Conservation (phyloP, 331 rosid genomes). For the Telfairia occidentalis region DNA sequence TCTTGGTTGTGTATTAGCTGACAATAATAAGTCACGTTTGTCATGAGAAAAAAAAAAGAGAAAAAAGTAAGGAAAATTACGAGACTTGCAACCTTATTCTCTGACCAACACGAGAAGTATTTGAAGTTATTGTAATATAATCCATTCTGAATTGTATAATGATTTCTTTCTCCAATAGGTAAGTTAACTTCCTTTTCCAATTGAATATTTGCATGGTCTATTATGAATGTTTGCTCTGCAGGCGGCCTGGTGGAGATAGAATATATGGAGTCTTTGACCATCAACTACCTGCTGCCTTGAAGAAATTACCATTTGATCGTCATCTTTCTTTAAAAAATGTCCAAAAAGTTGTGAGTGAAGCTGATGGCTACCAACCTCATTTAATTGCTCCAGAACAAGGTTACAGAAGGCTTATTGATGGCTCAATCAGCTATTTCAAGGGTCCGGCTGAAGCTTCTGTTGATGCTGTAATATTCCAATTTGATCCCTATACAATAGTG, state of each 20-base stretch:
- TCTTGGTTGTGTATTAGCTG: background rate
- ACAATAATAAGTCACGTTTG: background rate
- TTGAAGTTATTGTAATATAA: background rate
- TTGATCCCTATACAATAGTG: background rate
- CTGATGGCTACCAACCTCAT: constrained; percentile 99
- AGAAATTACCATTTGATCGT: constrained; percentile 92
- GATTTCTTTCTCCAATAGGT: background rate
- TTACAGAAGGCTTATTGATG: constrained; percentile 89
- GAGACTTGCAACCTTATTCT: background rate
- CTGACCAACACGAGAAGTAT: background rate
- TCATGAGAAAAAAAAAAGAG: background rate
- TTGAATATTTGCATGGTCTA: background rate
- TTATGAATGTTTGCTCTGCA: constrained; percentile 22
- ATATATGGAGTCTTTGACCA: constrained; percentile 92
- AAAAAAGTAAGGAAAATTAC: background rate
- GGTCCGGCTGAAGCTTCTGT: constrained; percentile 99
- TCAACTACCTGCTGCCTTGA: constrained; percentile 92
- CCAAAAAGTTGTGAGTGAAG: constrained; percentile 86
- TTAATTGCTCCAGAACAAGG: constrained; percentile 99
- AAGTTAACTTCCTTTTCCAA: background rate
- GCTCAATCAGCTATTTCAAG: constrained; percentile 83
- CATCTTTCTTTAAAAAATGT: constrained; percentile 81
- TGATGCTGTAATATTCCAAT: constrained; percentile 68
- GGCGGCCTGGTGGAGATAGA: constrained; percentile 99
- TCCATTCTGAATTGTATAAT: background rate